Conservation (phyloP, 1,139 yeast species). For the Arxiozyma bovina region DNA sequence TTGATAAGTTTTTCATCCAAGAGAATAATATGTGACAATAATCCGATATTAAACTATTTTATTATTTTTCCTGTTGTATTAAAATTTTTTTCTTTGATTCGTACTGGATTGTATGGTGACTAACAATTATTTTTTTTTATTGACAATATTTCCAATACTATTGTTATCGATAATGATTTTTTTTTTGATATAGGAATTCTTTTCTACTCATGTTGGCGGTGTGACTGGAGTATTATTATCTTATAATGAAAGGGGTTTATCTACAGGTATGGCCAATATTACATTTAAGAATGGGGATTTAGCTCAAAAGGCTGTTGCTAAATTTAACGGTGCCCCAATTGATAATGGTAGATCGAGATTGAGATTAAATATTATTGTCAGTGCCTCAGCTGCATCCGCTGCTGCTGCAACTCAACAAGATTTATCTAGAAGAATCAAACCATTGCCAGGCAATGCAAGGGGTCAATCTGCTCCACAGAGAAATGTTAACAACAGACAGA, state of each 20-base stretch:
- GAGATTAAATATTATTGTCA: slow-evolving; percentile 78
- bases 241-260: slow-evolving; percentile 82
- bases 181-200: slow-evolving; percentile 62
- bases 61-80: background rate
- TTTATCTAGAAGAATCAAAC: slow-evolving; percentile 30
- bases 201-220: slow-evolving; percentile 81
- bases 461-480: slow-evolving; percentile 14
- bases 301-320: slow-evolving; percentile 71
- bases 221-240: slow-evolving; percentile 62
- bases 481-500: slow-evolving; percentile 14
- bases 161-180: slow-evolving; percentile 6
- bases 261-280: slow-evolving; percentile 86
- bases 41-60: background rate
- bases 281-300: slow-evolving; percentile 58
- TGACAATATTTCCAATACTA: background rate
- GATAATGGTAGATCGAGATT: slow-evolving; percentile 77
- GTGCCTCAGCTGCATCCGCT: slow-evolving; percentile 65
- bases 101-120: slow-evolving; percentile 1
- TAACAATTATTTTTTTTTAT: slow-evolving; percentile 9
- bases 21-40: background rate
- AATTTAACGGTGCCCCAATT: slow-evolving; percentile 87
- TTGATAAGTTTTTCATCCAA: background rate
- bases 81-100: background rate
- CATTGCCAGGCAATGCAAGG: slow-evolving; percentile 21
- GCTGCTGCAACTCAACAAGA: slow-evolving; percentile 38